Evolutionary conservation across 2,329 filamentous ascomycete genomes (phyloP).

Genomic region (Fusarium verrucosum): DNA sequence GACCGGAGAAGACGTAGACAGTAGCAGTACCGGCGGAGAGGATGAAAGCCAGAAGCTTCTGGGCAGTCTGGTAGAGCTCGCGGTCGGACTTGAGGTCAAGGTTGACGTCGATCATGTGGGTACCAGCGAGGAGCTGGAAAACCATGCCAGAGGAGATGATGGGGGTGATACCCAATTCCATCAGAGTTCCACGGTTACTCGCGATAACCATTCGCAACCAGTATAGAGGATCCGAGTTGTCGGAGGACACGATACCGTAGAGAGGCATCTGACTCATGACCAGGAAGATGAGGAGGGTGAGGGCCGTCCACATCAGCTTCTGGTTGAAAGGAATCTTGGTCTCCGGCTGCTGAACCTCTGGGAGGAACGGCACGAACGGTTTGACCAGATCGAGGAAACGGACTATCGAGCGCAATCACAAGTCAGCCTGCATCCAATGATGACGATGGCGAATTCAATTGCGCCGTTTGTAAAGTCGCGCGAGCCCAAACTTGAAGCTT

Average conservation of each 20-base stretch:
- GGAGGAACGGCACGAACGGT: slow-evolving; percentile 98
- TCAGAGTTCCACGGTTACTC: slow-evolving; percentile 95
- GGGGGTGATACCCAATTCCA: slow-evolving; percentile 96
- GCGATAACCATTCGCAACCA: slow-evolving; percentile 99
- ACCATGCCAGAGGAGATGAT: slow-evolving; percentile 99
- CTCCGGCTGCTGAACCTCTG: slow-evolving; percentile 98
- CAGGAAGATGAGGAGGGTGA: slow-evolving; percentile 97
- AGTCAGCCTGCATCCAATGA: slow-evolving; percentile 42
- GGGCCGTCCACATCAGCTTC: slow-evolving; percentile 93
- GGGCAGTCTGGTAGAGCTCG: slow-evolving; percentile 99
- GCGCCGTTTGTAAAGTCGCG: slow-evolving; percentile 34
- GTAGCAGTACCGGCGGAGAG: slow-evolving; percentile 97
- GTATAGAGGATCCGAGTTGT: slow-evolving; percentile 98
- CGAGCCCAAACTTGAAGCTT: slow-evolving; percentile 27
- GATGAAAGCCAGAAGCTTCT: slow-evolving; percentile 98
- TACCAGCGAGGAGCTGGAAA: slow-evolving; percentile 99
- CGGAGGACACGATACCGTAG: slow-evolving; percentile 98
- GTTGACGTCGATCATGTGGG: slow-evolving; percentile 99
- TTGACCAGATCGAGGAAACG: slow-evolving; percentile 99
- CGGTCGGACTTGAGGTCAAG: slow-evolving; percentile 99
- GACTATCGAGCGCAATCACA: slow-evolving; percentile 64
- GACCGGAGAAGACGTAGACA: slow-evolving; percentile 97
- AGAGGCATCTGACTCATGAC: slow-evolving; percentile 99
- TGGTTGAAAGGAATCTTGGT: slow-evolving; percentile 99
- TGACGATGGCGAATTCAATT: slow-evolving; percentile 39